A percentile compares a stretch with the other conserved stretches of the same genome.
Evolutionary conservation across 345 rosid species (phyloP).

Genomic region (Salix dunnii): DNA sequence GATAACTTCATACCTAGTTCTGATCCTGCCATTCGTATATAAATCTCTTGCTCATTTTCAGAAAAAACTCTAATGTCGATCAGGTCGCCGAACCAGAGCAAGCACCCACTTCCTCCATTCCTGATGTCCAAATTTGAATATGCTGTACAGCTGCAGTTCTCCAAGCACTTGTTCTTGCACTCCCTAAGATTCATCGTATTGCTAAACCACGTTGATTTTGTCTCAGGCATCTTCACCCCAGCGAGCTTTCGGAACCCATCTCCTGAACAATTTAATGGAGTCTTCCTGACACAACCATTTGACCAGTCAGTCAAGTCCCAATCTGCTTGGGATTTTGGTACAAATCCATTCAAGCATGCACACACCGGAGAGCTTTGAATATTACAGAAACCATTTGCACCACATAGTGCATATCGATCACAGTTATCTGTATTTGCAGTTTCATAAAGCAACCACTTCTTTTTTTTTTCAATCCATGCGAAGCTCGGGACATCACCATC

Average conservation of each 20-base stretch:
- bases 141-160: background rate
- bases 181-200: background rate
- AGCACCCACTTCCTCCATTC: background rate
- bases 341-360: background rate
- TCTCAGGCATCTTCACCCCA: background rate
- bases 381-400: background rate
- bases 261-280: background rate
- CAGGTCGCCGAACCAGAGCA: constrained; percentile 2
- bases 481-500: no score
- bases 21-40: background rate
- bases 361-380: no score
- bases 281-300: constrained; percentile 6
- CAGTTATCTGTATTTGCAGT: no score
- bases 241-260: background rate
- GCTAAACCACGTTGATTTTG: background rate
- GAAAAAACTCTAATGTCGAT: background rate
- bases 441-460: no score
- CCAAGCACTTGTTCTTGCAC: background rate
- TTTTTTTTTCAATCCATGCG: no score
- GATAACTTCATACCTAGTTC: no score
- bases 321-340: background rate
- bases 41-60: background rate
- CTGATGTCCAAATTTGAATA: background rate
- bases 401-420: no score
- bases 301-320: background rate